Conservation (phyloP, 192 early-diverging fungal species). For the Umbelopsis vinacea region DNA sequence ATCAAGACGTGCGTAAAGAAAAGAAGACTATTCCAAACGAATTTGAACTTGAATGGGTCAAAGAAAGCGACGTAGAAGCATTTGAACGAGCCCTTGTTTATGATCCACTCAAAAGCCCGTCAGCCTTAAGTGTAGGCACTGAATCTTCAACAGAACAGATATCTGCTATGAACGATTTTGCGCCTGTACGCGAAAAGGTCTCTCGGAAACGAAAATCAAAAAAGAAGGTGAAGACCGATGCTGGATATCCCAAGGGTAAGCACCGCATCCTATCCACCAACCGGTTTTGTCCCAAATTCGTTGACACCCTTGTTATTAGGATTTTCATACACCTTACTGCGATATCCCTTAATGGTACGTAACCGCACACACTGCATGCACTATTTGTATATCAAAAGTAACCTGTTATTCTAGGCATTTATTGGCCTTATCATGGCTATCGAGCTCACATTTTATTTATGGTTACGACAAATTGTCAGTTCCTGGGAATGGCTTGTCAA, state of each 20-base stretch:
- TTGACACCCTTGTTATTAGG: conserved; percentile 29
- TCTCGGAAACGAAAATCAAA: conserved; percentile 29
- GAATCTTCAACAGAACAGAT: conserved; percentile 54
- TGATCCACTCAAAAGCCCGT: conserved; percentile 37
- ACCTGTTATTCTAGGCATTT: conserved; percentile 34
- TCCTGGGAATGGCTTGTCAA: conserved; percentile 67
- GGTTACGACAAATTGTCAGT: conserved; percentile 62
- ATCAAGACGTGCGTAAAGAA: conserved; percentile 10
- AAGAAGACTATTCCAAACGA: conserved; percentile 28
- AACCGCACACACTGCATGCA: background rate
- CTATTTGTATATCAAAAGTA: too few relatives aligned
- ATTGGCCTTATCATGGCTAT: conserved; percentile 62
- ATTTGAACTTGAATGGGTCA: conserved; percentile 46
- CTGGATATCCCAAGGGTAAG: conserved; percentile 29
- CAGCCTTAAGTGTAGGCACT: background rate
- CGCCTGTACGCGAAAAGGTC: conserved; percentile 48
- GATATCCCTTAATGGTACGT: conserved; percentile 60
- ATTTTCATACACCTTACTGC: conserved; percentile 52
- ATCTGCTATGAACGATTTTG: conserved; percentile 54
- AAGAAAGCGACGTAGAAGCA: conserved; percentile 51
- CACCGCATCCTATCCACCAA: background rate
- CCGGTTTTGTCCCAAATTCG: background rate
- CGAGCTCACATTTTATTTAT: conserved; percentile 63
- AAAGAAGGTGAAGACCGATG: conserved; percentile 26
- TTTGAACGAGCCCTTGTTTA: conserved; percentile 50